Evolutionary conservation across 73 alveolate species (phyloP), one percentile per base, ranked within the genome.

Genomic region (Tetrahymena thermophila): DNA sequence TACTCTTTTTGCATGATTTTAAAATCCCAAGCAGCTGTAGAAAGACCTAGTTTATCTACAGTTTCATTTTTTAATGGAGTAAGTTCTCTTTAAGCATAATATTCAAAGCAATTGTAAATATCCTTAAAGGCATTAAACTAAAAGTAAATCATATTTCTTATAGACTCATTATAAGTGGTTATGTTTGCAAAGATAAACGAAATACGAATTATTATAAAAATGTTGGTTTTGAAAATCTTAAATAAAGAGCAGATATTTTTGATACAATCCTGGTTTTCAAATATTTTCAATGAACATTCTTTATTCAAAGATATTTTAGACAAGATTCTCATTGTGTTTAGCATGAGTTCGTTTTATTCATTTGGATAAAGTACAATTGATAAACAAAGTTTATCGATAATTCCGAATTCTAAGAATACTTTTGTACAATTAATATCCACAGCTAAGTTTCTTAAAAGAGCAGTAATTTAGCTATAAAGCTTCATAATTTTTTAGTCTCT

Each of bases 21-120:
- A 43, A 95, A 95, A 50, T 95, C 97, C 97, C 97, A 95, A 16
- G 97, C 97, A 19, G 97, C 97, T 23, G 55, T 43, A 44, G 95
- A 85, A 25, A 85, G 85, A 35, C 95, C 94, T 43, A 95, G 84
- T 43, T 95, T 43, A 35, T 95, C 97, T 10, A 95, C 85, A 11
- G 94, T 56, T 34, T 50, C 94, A 21, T 71, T 56, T 28, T 85
- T 44, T 50, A 40, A 85, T 14, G 97, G 97, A 50, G 50, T 56
- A 15, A 95, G 44, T 37, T 95, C 97, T 43, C 94, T 95, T 13
- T 85, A n/a, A 93, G 95, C 93, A 93, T 23, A 95, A 56, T 95
- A 95, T 34, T 95, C 97, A 42, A 95, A 95, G 25, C 97, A 95
- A 34, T 95, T 44, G 7, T 71, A 50, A 10, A 95, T 95, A 44